Evolutionary conservation across 768 basidiomycete species (phyloP).

Genomic region (Dioszegia aurantiaca): DNA sequence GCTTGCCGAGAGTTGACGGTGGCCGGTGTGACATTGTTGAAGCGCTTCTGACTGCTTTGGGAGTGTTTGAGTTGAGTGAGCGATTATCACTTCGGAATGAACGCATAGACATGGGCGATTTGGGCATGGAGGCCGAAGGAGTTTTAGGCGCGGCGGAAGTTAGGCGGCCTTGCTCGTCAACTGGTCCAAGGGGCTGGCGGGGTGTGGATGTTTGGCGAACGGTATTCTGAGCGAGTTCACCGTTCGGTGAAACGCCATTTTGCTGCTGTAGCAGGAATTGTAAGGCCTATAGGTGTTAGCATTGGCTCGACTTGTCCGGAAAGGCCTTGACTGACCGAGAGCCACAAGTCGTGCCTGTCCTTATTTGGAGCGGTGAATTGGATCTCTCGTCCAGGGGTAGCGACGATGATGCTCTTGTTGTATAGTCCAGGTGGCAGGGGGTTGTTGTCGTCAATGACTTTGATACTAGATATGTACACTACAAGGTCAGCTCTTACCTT

Average conservation of each 20-base stretch:
- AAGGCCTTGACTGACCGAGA: constrained; percentile 85
- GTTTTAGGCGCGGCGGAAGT: not conserved
- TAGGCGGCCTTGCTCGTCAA: constrained; percentile 42
- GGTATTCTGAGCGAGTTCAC: constrained; percentile 10
- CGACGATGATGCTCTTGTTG: constrained; percentile 87
- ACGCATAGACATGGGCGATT: constrained; percentile 37
- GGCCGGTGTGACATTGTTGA: constrained; percentile 35
- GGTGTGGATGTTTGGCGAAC: constrained; percentile 3
- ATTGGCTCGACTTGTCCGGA: constrained; percentile 60
- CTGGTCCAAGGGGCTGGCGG: constrained; percentile 6
- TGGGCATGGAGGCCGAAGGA: constrained; percentile 2
- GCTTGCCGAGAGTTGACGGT: constrained; percentile 62
- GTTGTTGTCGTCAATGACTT: constrained; percentile 88
- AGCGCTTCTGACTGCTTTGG: constrained; percentile 23
- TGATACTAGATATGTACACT: constrained; percentile 92
- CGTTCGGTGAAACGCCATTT: constrained; percentile 8
- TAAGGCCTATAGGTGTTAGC: constrained; percentile 14
- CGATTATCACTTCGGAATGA: constrained; percentile 27
- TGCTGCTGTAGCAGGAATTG: constrained; percentile 17
- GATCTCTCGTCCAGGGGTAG: constrained; percentile 92
- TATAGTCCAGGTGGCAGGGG: constrained; percentile 91
- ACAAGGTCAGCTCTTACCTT: constrained; percentile 35
- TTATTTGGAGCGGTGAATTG: constrained; percentile 95
- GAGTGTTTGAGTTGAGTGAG: constrained; percentile 31
- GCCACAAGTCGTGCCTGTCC: constrained; percentile 96